A percentile compares a stretch with the other conserved stretches of the same genome.
These are phyloP conservation scores for Leptographium radiaticola DNA, from an alignment of 2,329 filamentous ascomycete species.

Conservation along the genomic window DNA sequence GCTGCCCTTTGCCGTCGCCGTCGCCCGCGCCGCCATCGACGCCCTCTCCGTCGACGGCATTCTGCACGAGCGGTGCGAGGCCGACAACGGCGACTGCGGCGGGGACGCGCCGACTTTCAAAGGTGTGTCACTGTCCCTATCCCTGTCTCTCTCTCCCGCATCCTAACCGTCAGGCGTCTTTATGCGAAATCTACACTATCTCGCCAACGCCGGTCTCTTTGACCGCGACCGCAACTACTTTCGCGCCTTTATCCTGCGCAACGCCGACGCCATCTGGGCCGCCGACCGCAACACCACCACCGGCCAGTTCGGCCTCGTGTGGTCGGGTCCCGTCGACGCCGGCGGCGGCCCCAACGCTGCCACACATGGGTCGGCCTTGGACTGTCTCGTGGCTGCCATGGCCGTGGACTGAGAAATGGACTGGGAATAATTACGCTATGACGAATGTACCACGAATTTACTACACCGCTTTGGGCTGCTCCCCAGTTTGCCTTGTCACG, in stretches of 20 bases:
- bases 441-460: neutral
- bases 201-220: constrained; percentile 36
- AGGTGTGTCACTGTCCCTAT: constrained; percentile 17
- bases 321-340: constrained; percentile 40
- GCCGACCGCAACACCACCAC: constrained; percentile 34
- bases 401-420: constrained; percentile 17
- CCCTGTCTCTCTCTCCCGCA: too few relatives aligned
- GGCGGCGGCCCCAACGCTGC: constrained; percentile 36
- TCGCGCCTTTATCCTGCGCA: constrained; percentile 40
- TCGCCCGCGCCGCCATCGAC: constrained; percentile 38
- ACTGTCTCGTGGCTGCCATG: constrained; percentile 51
- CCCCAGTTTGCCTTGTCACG: too few relatives aligned
- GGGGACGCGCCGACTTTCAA: constrained; percentile 52
- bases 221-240: constrained; percentile 25
- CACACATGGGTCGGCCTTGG: constrained; percentile 53
- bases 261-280: constrained; percentile 53
- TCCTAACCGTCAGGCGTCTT: constrained; percentile 34
- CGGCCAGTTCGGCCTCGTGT: constrained; percentile 46
- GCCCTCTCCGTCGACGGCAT: constrained; percentile 31
- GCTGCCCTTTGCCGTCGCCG: constrained; percentile 27
- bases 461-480: too few relatives aligned
- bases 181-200: constrained; percentile 44
- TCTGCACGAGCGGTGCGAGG: constrained; percentile 41
- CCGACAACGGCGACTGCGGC: constrained; percentile 24
- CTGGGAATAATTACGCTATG: too few relatives aligned